phyloP scores from a whole-genome alignment of 2,329 filamentous ascomycete genomes.

The Emericellopsis atlantica region DNA sequence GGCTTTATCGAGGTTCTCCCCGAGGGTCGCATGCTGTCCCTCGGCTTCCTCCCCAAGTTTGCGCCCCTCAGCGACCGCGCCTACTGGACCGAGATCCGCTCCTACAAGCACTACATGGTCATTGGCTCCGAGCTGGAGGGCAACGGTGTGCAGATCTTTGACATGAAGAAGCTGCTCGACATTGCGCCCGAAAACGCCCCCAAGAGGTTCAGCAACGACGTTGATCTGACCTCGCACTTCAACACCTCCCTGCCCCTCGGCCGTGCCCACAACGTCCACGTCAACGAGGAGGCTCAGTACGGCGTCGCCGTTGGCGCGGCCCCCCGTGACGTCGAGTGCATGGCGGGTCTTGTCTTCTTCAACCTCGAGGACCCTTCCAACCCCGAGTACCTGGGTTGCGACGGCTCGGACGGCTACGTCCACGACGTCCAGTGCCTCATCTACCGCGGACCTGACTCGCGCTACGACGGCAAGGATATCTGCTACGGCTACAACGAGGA shows the following conservation, averaged over 20 bases:
- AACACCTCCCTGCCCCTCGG: constrained; percentile 15
- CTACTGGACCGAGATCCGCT: constrained; percentile 21
- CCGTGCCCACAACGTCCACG: constrained; percentile 34
- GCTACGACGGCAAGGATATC: constrained; percentile 31
- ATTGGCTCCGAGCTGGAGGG: constrained; percentile 24
- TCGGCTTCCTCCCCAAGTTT: constrained; percentile 21
- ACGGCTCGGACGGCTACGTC: constrained; percentile 38
- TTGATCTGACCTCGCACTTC: constrained; percentile 19
- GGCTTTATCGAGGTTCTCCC: constrained; percentile 29
- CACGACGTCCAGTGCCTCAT: constrained; percentile 44
- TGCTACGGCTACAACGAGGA: constrained; percentile 43
- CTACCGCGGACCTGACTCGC: constrained; percentile 33
- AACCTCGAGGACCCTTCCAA: constrained; percentile 37
- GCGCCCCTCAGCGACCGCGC: constrained; percentile 5
- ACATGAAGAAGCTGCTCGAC: constrained; percentile 33
- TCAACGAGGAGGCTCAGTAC: constrained; percentile 30
- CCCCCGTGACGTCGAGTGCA: constrained; percentile 3
- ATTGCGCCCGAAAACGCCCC: constrained; percentile 21
- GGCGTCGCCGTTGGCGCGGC: constrained; percentile 9
- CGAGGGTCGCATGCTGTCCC: constrained; percentile 26
- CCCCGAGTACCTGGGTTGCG: constrained; percentile 36
- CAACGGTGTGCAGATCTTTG: constrained; percentile 49
- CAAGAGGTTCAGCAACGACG: constrained; percentile 13
- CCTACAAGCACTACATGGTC: constrained; percentile 18
- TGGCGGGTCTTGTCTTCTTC: constrained; percentile 32